Percentiles rank a stretch among this genome's conserved stretches.
phyloP scores from a whole-genome alignment of 164 flowering plant genomes.

The Piper betle region DNA sequence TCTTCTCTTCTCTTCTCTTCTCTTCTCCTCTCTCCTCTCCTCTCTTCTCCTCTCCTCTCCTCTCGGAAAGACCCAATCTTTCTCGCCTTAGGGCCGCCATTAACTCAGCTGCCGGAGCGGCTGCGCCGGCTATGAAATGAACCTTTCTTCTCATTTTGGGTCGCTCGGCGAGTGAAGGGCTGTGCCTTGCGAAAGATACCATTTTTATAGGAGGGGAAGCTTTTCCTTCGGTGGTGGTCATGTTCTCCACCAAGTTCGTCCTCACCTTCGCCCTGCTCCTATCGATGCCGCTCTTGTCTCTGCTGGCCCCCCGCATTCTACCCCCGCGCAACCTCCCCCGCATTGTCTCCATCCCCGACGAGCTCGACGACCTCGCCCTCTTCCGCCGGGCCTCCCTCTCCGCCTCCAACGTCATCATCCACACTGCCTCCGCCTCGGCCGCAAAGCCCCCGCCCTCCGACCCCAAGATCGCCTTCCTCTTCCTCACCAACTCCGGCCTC shows the following conservation, averaged over 20 bases:
- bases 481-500: conserved; percentile 77
- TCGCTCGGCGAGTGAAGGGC: background rate
- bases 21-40: background rate
- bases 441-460: conserved; percentile 21
- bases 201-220: background rate
- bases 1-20: background rate
- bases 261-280: conserved; percentile 38
- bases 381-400: conserved; percentile 47
- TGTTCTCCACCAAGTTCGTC: conserved; percentile 33
- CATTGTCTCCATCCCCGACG: conserved; percentile 42
- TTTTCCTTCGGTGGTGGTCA: background rate
- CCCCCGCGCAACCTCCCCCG: conserved; percentile 29
- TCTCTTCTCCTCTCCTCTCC: background rate
- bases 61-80: background rate
- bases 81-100: background rate
- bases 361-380: conserved; percentile 63
- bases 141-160: background rate
- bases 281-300: conserved; percentile 44
- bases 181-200: background rate
- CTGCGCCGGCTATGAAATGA: background rate
- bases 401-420: conserved; percentile 19
- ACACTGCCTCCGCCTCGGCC: conserved; percentile 16
- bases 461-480: conserved; percentile 78
- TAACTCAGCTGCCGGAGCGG: background rate
- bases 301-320: conserved; percentile 43